Base-by-base conservation (phyloP, 176 grass and related monocot genomes). In the Secale cereale region DNA sequence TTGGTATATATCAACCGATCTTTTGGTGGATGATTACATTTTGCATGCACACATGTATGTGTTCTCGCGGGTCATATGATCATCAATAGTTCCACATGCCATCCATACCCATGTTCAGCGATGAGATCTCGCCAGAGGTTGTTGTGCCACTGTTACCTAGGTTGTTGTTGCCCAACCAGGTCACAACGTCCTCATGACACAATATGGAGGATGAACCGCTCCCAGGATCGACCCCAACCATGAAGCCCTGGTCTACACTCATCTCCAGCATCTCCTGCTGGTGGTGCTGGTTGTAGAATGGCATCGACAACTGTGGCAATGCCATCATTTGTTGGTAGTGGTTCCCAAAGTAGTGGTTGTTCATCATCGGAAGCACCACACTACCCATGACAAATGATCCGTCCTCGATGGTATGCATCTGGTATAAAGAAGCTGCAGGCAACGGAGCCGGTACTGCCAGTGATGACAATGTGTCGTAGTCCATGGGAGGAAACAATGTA, bases 171-270 rank as follows among this genome's bases (percentile, higher is more conserved):
- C 11, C 43, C 36, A 41, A 12, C 22, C 10, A n/a, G 22, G 36
- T 91, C 57, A 67, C 50, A 5, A 29, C 59, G 4, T 79, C 73
- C 33, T 88, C 85, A 50, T 75, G 77, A 1, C 77, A 87, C 11
- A 82, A 82, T 74, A 88, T 83, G 2, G 80, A 89, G 5, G 85
- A 37, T 2, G 40, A 32, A 54, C 20, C 29, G 23, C 70, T 14
- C 41, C 41, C 3, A 45, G 41, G 41, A 45, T 45, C 3, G 12
- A 14, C 41, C 12, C 41, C 12, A 45, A 45, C 41, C 41, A 45
- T 45, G 41, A 45, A 45, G 12, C 41, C 41, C 11, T 45, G 41
- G 41, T 85, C 48, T 30, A 5, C 10, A 78, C 39, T 71, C 26
- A 80, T 75, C 8, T 31, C 56, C 66, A 65, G 13, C 41, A 45